Percentiles rank a stretch among this genome's conserved stretches.
phyloP scores from a whole-genome alignment of 1,139 yeast species.

The Protomyces inundatus region DNA sequence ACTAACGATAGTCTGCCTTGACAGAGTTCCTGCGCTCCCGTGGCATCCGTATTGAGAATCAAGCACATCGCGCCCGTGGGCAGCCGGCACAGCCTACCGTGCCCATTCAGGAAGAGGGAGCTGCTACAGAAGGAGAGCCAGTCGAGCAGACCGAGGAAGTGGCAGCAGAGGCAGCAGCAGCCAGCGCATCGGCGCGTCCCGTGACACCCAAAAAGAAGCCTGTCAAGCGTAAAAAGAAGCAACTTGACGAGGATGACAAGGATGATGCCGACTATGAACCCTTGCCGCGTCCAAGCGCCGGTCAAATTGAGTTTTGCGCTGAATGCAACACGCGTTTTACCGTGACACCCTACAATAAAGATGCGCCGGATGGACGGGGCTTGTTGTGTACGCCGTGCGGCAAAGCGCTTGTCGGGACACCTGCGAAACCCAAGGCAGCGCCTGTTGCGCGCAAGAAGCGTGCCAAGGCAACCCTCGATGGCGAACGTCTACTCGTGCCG shows the following conservation, averaged over 20 bases:
- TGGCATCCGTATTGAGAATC: conserved; percentile 21
- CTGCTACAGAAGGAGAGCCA: neutral
- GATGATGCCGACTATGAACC: conserved; percentile 34
- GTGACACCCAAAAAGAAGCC: neutral
- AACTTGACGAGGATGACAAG: conserved; percentile 29
- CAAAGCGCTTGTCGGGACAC: conserved; percentile 38
- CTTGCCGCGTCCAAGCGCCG: conserved; percentile 33
- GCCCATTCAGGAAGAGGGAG: neutral
- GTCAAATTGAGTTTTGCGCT: conserved; percentile 36
- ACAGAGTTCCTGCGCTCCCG: conserved; percentile 23
- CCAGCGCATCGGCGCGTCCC: neutral
- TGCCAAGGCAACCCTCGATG: conserved; percentile 76
- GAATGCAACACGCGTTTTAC: conserved; percentile 43
- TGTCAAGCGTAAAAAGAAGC: conserved; percentile 20
- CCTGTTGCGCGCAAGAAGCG: conserved; percentile 57
- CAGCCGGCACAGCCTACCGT: conserved; percentile 1
- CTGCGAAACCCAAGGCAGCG: conserved; percentile 49
- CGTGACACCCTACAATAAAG: conserved; percentile 62
- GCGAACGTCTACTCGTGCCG: conserved; percentile 60
- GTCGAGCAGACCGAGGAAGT: conserved; percentile 2
- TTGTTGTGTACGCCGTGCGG: conserved; percentile 61
- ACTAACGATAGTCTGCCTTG: conserved; percentile 12
- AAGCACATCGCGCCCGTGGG: neutral
- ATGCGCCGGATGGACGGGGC: conserved; percentile 44
- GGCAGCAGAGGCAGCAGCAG: conserved; percentile 3